phyloP scores from a whole-genome alignment of 176 grass and related monocot species.

The Ampelocalamus luodianensis region DNA sequence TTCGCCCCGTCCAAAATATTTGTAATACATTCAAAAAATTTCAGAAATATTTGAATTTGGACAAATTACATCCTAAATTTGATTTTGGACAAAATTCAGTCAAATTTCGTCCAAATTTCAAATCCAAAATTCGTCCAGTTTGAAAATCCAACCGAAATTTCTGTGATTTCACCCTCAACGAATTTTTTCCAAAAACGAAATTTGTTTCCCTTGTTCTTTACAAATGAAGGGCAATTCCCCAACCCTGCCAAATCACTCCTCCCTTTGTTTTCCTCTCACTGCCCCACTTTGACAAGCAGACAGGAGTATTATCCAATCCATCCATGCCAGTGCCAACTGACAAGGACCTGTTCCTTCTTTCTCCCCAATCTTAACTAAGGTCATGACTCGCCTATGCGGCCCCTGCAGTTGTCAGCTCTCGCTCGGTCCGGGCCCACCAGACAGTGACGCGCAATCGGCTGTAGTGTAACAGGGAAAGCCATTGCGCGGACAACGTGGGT shows the following conservation, averaged over 20 bases:
- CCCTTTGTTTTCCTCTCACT: slow-evolving; percentile 43
- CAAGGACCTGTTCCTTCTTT: slow-evolving; percentile 17
- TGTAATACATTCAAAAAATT: no score
- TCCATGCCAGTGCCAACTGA: slow-evolving; percentile 24
- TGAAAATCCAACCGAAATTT: no score
- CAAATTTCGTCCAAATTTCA: no score
- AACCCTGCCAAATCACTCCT: slow-evolving; percentile 33
- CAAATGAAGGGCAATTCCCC: slow-evolving; percentile 31
- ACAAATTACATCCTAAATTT: no score
- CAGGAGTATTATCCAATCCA: slow-evolving; percentile 47
- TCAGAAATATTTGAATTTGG: no score
- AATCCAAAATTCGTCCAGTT: no score
- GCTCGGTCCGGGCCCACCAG: slow-evolving; percentile 3
- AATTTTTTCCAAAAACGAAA: no score
- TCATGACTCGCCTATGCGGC: slow-evolving; percentile 26
- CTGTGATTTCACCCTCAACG: no score
- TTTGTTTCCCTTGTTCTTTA: no score
- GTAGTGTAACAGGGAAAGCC: slow-evolving; percentile 9
- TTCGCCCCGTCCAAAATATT: no score
- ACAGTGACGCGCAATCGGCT: slow-evolving; percentile 43
- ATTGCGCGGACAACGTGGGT: slow-evolving; percentile 35
- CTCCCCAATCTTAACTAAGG: slow-evolving; percentile 17
- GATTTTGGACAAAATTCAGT: no score
- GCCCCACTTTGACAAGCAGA: slow-evolving; percentile 43
- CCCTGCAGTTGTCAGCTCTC: slow-evolving; percentile 27